Base-by-base conservation (phyloP, 169 alveolate genomes). In the Plasmodium relictum region DNA sequence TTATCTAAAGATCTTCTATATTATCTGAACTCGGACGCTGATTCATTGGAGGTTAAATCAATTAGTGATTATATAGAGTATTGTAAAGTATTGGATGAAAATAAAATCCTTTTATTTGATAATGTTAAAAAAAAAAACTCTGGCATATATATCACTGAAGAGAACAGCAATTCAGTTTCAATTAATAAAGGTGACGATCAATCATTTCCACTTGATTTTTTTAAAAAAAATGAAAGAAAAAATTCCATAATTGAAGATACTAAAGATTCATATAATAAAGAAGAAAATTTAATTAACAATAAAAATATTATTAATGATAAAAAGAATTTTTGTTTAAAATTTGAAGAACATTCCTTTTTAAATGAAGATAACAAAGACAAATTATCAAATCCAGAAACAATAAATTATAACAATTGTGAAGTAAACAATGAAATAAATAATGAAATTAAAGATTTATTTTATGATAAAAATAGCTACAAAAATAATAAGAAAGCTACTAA, bases 1-100 rank as follows among this genome's bases (percentile, higher is more conserved):
- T 7, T 74, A 44, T 48, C 73, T 14, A 61, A 74, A 22, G 88
- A 74, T 26, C 22, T 31, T 31, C 39, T 74, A 12, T 74, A 20
- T 62, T 74, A 16, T 52, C 39, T 74, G 8, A 74, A 74, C 12
- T 31, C 69, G 12, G 42, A 56, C 5, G 16, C 42, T 0, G 62
- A 61, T 8, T 16, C 68, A n/a, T 37, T 45, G 8, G 39, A 41
- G 8, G 18, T 74, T 41, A 31, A 74, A 0, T 74, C 88, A 0
- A 20, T 22, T 24, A 48, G 37, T 44, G 41, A 61, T 5, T 24
- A 14, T 39, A 44, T 66, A 31, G 62, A 26, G 26, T 24, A 44
- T 41, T 16, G 68, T 31, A 58, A 74, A 20, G 4, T 52, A 10
- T 16, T 74, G n/a, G 66, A 74, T 48, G 62, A 74, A 44, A 74